Base-by-base conservation (phyloP, 2,329 filamentous ascomycete species). In the Stylonectria norvegica region DNA sequence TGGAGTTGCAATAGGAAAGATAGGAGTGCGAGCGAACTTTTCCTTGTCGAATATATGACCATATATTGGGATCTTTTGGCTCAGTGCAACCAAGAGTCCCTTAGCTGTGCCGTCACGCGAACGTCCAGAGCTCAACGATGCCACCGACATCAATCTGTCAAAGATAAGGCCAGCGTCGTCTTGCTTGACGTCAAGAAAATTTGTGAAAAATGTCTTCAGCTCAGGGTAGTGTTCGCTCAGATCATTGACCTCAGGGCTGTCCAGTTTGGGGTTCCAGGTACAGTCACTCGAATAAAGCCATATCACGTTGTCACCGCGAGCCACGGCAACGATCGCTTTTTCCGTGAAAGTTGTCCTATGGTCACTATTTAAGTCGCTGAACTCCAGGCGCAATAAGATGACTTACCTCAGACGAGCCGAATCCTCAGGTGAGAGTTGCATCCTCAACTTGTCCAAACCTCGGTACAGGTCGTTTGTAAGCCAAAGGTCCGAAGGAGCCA, bases 191-290 rank as follows among this genome's bases (percentile, higher is more conserved):
- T 28, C 33, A 12, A 55, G 43, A 1, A 55, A 53, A 4, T 42
- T 38, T 15, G 51, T 48, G 9, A 55, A 55, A n/a, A 55, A 53
- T 3, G 46, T 33, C 22, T 50, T 38, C 2, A 55, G 40, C 4
- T 55, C 48, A 2, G 46, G 43, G 19, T 55, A 55, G 22, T 49
- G 45, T 16, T 43, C 48, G 27, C 52, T 55, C 16, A 55, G 4
- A 17, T 43, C 36, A 23, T 51, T 47, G 31, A 47, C 31, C 2
- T 53, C 52, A 1, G 40, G 35, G 2, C 40, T 51, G 12, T 42
- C 42, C 2, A 55, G 37, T 23, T 49, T 49, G 10, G 49, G 52
- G 3, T 47, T 38, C 52, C 52, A 55, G 8, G 37, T 43, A 9
- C 52, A 55, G 10, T 53, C 45, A 4, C 16, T 34, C 4, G 38